Base-by-base conservation (phyloP, 768 basidiomycete species). In the Suillus spraguei region DNA sequence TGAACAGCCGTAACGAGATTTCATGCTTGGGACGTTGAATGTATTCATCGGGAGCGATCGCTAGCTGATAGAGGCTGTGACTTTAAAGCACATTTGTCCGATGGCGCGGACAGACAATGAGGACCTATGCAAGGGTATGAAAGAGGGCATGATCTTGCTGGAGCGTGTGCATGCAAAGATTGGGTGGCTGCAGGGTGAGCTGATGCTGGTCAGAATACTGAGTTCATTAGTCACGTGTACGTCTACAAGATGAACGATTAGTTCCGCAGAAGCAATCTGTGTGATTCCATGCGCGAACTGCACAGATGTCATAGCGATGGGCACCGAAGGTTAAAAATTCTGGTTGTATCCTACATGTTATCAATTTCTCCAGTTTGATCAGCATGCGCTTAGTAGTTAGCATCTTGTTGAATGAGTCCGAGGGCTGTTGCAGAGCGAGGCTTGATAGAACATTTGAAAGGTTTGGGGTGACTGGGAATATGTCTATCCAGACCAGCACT, bases 391-490 rank as follows among this genome's bases (percentile, higher is more conserved):
- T 49, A 49, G 22, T 49, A 49, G 47, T 49, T 24, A 7, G 47
- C 47, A 49, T 49, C 47, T 49, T 49, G 47, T 14, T 16, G 22
- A 49, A 49, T 24, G 22, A 49, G 47, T 14, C 22, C 22, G 16
- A 49, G 47, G 24, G 47, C 22, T 16, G 47, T 16, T 24, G 7
- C 22, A 24, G 47, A 49, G 47, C 24, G 47, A 49, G 47, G 47
- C 47, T 49, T 49, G 13, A 49, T 24, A 16, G 71, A 42, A 76
- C 67, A 39, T 65, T 67, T 9, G 69, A 65, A 71, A 4, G 68
- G 67, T 41, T 80, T 78, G 28, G 60, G 50, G 22, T 61, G 60
- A 22, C 60, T 61, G 16, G 6, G 28, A 4, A 8, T n/a, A 20
- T 46, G 41, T 32, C 24, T 7, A 9, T 22, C 32, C 24, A 53